These are phyloP conservation scores for Suillus paluster DNA, from an alignment of 768 basidiomycete species.

Conservation along the genomic window DNA sequence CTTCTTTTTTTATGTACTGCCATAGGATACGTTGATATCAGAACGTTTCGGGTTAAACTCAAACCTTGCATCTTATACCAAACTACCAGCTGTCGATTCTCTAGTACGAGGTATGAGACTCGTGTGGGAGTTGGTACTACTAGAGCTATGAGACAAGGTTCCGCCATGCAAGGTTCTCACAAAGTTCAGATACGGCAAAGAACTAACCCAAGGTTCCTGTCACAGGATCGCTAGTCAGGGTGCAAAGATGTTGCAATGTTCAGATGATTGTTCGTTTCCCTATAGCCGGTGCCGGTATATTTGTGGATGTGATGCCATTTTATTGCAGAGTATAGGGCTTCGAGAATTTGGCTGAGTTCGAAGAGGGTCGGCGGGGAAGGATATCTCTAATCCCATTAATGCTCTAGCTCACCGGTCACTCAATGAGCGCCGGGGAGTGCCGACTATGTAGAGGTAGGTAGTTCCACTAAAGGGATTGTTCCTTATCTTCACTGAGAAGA, in stretches of 20 bases:
- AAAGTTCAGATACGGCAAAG: neutral
- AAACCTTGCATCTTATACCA: constrained; percentile 5
- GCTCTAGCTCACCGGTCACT: constrained; percentile 17
- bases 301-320: constrained; percentile 24
- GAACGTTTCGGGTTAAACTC: constrained; percentile 2
- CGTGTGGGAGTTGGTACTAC: neutral
- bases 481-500: constrained; percentile 14
- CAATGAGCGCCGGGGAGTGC: constrained; percentile 10
- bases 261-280: neutral
- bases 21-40: neutral
- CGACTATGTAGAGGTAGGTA: neutral
- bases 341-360: constrained; percentile 11
- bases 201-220: constrained; percentile 6
- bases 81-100: neutral
- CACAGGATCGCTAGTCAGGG: constrained; percentile 7
- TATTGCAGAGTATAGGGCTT: too few relatives aligned
- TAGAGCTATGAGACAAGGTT: constrained; percentile 1
- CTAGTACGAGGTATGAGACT: neutral
- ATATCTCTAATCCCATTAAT: constrained; percentile 13
- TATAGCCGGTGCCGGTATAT: constrained; percentile 34
- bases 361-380: constrained; percentile 11
- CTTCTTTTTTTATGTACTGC: constrained; percentile 3
- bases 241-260: neutral
- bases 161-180: neutral
- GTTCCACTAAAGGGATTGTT: neutral